Evolutionary conservation across 2,329 filamentous ascomycete species (phyloP), one percentile per base, ranked within the genome.

Genomic region (Botrytis paeoniae): DNA sequence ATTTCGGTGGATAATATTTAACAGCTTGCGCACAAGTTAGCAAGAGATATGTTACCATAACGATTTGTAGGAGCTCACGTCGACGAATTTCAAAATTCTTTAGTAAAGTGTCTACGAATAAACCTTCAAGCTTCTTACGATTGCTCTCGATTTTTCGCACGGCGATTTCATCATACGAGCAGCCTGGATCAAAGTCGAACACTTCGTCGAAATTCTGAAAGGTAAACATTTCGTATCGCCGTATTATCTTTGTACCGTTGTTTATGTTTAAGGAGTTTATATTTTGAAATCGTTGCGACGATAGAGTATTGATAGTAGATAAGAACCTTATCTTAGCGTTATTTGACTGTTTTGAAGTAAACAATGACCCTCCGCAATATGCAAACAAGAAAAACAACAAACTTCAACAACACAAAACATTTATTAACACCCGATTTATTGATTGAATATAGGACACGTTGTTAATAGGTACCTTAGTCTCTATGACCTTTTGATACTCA

Each of bases 91-190:
- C 89, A 41, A 95, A 84, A 0, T 91, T 86, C 72, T 87, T 89
- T 74, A 96, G 84, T 59, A 97, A 89, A 71, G 92, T 89, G 81
- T 97, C 93, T 79, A 95, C 91, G 82, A 96, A 97, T 73, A 95
- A 87, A 73, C 92, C 91, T 74, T 91, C 89, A 32, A 94, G 85
- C 66, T 83, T 86, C 79, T 90, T 92, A 77, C 93, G 90, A 79
- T 89, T 89, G 43, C 85, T 83, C 74, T 91, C 86, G 71, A 94
- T 93, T 65, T 89, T 86, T 65, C 90, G 86, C 72, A 89, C 83
- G 45, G 86, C 81, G 74, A 87, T 86, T 73, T 88, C 85, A 79
- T 89, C 87, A 81, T 93, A 93, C 3, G 87, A 86, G 73, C 89
- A 88, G 8, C 87, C 86, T 9, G 86, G 83, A 71, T 89, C 86